Base-by-base conservation (phyloP, 2,329 filamentous ascomycete genomes). In the Helotiales sp. region DNA sequence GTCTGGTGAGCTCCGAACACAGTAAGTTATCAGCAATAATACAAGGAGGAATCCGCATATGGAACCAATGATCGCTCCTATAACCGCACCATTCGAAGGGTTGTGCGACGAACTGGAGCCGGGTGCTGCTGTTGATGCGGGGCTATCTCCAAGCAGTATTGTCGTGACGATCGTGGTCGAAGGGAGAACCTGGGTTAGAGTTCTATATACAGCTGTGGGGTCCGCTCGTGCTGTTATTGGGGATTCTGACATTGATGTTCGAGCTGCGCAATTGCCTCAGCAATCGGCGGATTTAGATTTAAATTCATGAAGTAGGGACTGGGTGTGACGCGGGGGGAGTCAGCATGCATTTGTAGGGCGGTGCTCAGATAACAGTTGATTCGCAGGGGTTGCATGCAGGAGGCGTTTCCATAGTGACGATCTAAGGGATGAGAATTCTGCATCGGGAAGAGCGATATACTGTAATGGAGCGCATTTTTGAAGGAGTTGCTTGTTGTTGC, bases 11-110 rank as follows among this genome's bases (percentile, higher is more conserved):
- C 48, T 52, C 36, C 55, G 47, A 12, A 61, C 34, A n/a, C 56
- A 61, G 30, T 24, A 50, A 13, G 34, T 50, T 22, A 61, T 47
- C 27, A 61, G 44, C 10, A 55, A 17, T 13, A 61, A 36, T 5
- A 61, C 31, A 2, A 58, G 13, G 7, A 61, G 12, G 30, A 61
- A 61, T 4, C 55, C 59, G 47, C 58, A 24, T 30, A 58, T 58
- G 13, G 59, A 61, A 13, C 58, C 58, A 22, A 58, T 22, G 12
- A 58, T 42, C 44, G 55, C 55, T 25, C 59, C 59, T 33, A 61
- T 58, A 2, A 61, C 55, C 8, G 52, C 34, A 15, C 52, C 59
- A 36, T 49, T 58, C 5, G 42, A 52, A 5, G 55, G 59, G 13
- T 19, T 44, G 15, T 44, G 22, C 19, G 55, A 55, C 6, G 38